Evolutionary conservation across 2,329 filamentous ascomycete species (phyloP), one percentile per base, ranked within the genome.

Genomic region (Scolecobasidium constrictum): DNA sequence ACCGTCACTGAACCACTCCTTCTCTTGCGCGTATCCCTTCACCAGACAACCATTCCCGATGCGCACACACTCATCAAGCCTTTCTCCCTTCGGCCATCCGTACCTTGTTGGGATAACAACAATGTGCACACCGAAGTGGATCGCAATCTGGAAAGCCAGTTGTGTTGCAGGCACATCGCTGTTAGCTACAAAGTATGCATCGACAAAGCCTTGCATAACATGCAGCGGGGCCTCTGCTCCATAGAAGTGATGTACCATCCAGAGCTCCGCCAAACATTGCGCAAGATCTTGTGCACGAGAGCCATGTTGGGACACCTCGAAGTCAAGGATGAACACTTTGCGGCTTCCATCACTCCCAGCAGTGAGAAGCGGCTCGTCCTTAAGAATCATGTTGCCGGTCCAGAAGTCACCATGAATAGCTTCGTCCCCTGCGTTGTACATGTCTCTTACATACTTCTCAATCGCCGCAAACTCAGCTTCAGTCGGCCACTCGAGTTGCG

Each of bases 341-440:
- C 26, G 26, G 26, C 26, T 31, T 31, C 26, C 9, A 31, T 31
- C n/a, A 7, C n/a, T n/a, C n/a, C n/a, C n/a, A 9, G 26, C 26
- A 31, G 26, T 7, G n/a, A n/a, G n/a, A n/a, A n/a, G n/a, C 9
- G 26, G 9, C n/a, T n/a, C n/a, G 26, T 31, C 26, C 9, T 7
- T 7, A n/a, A 31, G 26, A n/a, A 31, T 31, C 26, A 31, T 31
- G 26, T 31, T 31, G 26, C 34, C 34, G 9, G 34, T 36, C 34
- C 34, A 36, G 17, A 36, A 36, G 34, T 36, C 34, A 7, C 34
- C 34, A 16, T 36, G 34, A 9, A 36, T 36, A 17, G 9, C 34
- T 11, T 18, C 34, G 9, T 36, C 34, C 9, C 26, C 9, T 7
- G 9, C 9, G 9, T 31, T 7, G 26, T 31, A 31, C 26, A 31